phyloP scores from a whole-genome alignment of 176 grass and related monocot genomes.

The Phoenix roebelenii region DNA sequence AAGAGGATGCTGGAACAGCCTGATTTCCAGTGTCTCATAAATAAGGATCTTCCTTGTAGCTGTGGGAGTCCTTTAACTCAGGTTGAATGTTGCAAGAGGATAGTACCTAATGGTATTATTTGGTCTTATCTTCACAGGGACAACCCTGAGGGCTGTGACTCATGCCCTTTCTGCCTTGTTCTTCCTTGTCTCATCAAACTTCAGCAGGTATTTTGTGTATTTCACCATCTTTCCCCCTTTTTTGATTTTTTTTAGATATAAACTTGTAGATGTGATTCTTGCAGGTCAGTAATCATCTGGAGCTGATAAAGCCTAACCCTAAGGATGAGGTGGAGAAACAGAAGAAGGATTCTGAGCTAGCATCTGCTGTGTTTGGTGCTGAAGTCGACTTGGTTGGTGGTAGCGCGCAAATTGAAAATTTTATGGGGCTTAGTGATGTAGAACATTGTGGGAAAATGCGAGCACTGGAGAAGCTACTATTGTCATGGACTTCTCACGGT shows the following conservation, averaged over 20 bases:
- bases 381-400: constrained; percentile 81
- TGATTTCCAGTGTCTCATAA: constrained; percentile 92
- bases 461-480: constrained; percentile 67
- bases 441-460: constrained; percentile 96
- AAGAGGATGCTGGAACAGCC: constrained; percentile 91
- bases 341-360: constrained; percentile 94
- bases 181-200: constrained; percentile 96
- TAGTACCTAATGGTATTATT: constrained; percentile 72
- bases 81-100: constrained; percentile 81
- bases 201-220: constrained; percentile 54
- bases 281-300: constrained; percentile 95
- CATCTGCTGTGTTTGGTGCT: constrained; percentile 57
- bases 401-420: constrained; percentile 66
- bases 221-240: constrained; percentile 16
- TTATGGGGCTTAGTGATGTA: constrained; percentile 88
- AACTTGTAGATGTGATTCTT: constrained; percentile 1
- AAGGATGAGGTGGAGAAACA: constrained; percentile 88
- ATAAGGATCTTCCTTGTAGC: constrained; percentile 76
- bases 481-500: constrained; percentile 58
- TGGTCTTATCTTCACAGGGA: constrained; percentile 95
- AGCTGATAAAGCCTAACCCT: constrained; percentile 91
- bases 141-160: constrained; percentile 65
- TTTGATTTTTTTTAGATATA: constrained; percentile 14
- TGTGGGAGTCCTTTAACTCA: constrained; percentile 83
- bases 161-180: constrained; percentile 91